Evolutionary conservation across 176 grass and related monocot species (phyloP).

Genomic region (Saccharum spontaneum): DNA sequence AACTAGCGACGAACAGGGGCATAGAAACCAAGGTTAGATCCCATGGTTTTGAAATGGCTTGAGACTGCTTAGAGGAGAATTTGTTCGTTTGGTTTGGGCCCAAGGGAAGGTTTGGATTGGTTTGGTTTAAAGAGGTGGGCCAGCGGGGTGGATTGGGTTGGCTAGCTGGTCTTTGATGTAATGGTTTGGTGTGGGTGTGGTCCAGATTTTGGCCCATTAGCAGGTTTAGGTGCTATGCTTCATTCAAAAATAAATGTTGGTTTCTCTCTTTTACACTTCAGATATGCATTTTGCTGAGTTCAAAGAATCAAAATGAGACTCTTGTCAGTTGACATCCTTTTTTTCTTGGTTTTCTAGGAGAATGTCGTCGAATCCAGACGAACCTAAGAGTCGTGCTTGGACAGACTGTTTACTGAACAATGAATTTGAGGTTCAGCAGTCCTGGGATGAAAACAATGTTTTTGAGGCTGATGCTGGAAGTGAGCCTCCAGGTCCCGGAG

Average conservation of each 20-base stretch:
- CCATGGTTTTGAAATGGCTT: too few relatives aligned
- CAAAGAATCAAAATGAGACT: not conserved
- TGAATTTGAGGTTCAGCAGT: conserved; percentile 34
- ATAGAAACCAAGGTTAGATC: too few relatives aligned
- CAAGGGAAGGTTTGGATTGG: too few relatives aligned
- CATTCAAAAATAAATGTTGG: not conserved
- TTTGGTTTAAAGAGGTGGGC: too few relatives aligned
- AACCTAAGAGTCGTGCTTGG: conserved; percentile 41
- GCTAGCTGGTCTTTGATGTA: too few relatives aligned
- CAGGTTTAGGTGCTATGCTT: not conserved
- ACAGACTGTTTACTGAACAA: conserved; percentile 54
- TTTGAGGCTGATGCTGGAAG: conserved; percentile 60
- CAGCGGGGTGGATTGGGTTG: too few relatives aligned
- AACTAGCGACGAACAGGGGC: too few relatives aligned
- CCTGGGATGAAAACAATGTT: conserved; percentile 60
- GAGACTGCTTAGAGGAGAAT: too few relatives aligned
- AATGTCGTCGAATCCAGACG: conserved; percentile 47
- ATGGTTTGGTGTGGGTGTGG: too few relatives aligned
- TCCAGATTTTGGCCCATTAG: too few relatives aligned
- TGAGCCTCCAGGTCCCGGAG: conserved; percentile 33
- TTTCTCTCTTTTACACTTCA: not conserved
- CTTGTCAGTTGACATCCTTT: not conserved
- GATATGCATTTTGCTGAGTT: not conserved
- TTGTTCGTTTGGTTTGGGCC: not conserved
- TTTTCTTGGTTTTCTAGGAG: conserved; percentile 21